phyloP scores from a whole-genome alignment of 169 alveolate species.

The Babesia bigemina region DNA sequence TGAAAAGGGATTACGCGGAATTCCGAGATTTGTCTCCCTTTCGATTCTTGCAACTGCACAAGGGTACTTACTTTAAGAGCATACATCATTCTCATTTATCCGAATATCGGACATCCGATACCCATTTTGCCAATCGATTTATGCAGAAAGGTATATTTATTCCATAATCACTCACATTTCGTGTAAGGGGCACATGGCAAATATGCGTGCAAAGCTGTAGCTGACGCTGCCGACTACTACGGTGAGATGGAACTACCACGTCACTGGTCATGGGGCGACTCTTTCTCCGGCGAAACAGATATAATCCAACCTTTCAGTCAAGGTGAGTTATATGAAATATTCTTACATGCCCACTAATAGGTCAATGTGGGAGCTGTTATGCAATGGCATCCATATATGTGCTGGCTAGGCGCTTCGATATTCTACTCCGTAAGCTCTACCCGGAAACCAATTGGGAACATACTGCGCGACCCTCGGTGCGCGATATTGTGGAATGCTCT shows the following conservation, averaged over 20 bases:
- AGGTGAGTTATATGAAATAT: constrained; percentile 7
- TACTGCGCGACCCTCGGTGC: constrained; percentile 53
- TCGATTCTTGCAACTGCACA: constrained; percentile 60
- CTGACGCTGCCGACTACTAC: constrained; percentile 5
- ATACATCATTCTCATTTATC: constrained; percentile 20
- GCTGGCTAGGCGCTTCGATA: constrained; percentile 85
- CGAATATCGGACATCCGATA: not conserved
- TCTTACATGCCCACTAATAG: not conserved
- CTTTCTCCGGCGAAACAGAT: constrained; percentile 66
- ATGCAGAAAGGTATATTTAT: constrained; percentile 17
- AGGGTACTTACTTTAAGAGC: constrained; percentile 47
- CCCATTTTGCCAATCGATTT: not conserved
- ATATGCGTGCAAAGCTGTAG: not conserved
- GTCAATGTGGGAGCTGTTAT: constrained; percentile 95
- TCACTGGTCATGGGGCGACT: constrained; percentile 80
- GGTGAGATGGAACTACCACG: constrained; percentile 66
- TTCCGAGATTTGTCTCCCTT: constrained; percentile 54
- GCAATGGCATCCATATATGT: constrained; percentile 84
- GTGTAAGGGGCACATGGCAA: not conserved
- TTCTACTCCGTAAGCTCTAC: constrained; percentile 72
- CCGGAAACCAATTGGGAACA: constrained; percentile 57
- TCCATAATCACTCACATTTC: not conserved
- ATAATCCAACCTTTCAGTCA: constrained; percentile 50
- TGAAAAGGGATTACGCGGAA: constrained; percentile 15
- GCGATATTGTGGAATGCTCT: constrained; percentile 57